Evolutionary conservation across 371 early-diverging fungal species (phyloP), one percentile per base, ranked within the genome.

Genomic region (Nematocida displodere): DNA sequence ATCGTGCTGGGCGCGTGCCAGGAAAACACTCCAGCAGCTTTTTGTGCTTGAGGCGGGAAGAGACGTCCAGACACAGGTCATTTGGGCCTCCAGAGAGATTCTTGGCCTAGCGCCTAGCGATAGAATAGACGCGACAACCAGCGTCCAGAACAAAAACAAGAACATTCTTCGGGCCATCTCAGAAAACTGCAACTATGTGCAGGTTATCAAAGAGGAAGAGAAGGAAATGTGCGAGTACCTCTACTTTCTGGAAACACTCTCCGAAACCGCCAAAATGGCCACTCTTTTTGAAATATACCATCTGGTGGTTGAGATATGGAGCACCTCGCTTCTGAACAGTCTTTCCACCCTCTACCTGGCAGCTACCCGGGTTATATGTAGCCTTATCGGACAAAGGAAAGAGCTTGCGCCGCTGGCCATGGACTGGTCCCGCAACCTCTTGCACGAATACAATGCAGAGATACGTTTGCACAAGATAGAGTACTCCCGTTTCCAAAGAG

Each of bases 371-470:
- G 56, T 39, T 7, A 37, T 71, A 8, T 71, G 75, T 20, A 22
- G 15, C n/a, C 15, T 71, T 5, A 17, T 71, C 37, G 34, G n/a
- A 11, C 8, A 26, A 11, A 47, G 34, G n/a, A n/a, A 71, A 50
- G 75, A 71, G n/a, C 40, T 61, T 4, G 13, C 2, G 2, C 29
- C 24, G 13, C 37, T 44, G 5, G 8, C 59, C 24, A 46, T 52
- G 8, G 29, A 61, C 13, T 71, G 75, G 75, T 26, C 40, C 2
- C 47, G 13, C 4, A 22, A 26, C 2, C 26, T n/a, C 31, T 24
- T 71, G 3, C 22, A n/a, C 46, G 33, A 71, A 8, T 71, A 71
- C 61, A 71, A 71, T 44, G 46, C 7, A 61, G 22, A 47, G 24
- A 71, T 49, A 4, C 15, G 75, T 33, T 26, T 36, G 4, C 37